Evolutionary conservation across 768 basidiomycete genomes (phyloP).

Genomic region (Pisolithus marmoratus): DNA sequence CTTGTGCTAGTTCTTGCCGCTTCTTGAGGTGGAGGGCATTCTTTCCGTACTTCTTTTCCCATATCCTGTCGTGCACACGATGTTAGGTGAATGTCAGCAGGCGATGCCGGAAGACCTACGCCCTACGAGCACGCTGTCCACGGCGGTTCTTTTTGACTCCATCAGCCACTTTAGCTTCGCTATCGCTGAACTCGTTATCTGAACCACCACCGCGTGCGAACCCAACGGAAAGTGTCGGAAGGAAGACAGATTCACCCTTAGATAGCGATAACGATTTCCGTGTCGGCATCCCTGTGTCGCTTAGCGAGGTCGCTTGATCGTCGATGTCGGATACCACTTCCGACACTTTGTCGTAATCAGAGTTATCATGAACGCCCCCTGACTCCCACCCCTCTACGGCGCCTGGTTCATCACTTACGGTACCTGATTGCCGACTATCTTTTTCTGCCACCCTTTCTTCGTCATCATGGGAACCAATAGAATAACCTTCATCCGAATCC

Average conservation of each 20-base stretch:
- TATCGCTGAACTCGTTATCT: constrained; percentile 71
- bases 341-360: constrained; percentile 27
- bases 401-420: constrained; percentile 27
- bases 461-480: constrained; percentile 1
- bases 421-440: constrained; percentile 40
- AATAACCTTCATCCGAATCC: neutral
- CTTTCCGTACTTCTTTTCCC: constrained; percentile 95
- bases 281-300: constrained; percentile 7
- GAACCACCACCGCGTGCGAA: constrained; percentile 80
- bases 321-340: constrained; percentile 30
- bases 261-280: constrained; percentile 17
- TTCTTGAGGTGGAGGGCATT: constrained; percentile 90
- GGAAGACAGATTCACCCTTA: constrained; percentile 52
- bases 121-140: constrained; percentile 89
- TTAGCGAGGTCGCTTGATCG: constrained; percentile 13
- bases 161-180: constrained; percentile 49
- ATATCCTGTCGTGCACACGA: constrained; percentile 55
- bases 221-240: constrained; percentile 85
- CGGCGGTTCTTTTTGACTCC: constrained; percentile 76
- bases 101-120: constrained; percentile 52
- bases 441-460: constrained; percentile 18
- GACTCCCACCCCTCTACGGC: constrained; percentile 30
- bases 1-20: constrained; percentile 25
- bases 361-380: constrained; percentile 30
- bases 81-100: constrained; percentile 1